Evolutionary conservation across 805 yeast genomes (phyloP), one percentile per base, ranked within the genome.

Genomic region (Candida silvicultrix): DNA sequence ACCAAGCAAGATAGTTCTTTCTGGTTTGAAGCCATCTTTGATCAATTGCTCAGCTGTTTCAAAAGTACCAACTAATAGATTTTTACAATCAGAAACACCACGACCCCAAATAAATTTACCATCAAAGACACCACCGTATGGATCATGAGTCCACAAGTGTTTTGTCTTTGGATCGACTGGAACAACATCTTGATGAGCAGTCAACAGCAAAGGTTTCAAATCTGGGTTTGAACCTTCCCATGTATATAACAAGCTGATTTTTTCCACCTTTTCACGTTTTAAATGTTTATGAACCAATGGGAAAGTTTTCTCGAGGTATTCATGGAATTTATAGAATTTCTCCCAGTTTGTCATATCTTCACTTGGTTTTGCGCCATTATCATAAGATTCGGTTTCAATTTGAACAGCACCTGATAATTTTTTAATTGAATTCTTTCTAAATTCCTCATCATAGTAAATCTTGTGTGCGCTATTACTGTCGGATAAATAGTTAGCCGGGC

Each of bases 171-270:
- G 59, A 56, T 80, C 84, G 6, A 85, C 83, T 0, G 96, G 95
- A 15, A 88, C 96, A 1, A 83, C 88, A 58, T 88, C 96, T 59
- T 82, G 88, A 61, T 88, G 96, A 5, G 94, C 92, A 62, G 85
- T 76, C 39, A 86, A 66, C 63, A 88, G 53, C 16, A 82, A 54
- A 12, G 96, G 96, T 59, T 83, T 81, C 52, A 81, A 64, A 2
- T 60, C 49, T 6, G 55, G 28, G 38, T 76, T 59, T 4, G 75
- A 59, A 12, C 96, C 96, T 46, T 71, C 59, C 77, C 86, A 77
- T n/a, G 85, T 80, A 58, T 70, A 75, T 3, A 87, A 68, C 42
- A 86, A 64, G 5, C 86, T 89, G 47, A 79, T 70, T n/a, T 77
- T 72, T 56, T 86, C 85, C 42, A 83, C 75, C 21, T 63, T 70